These are phyloP conservation scores for Circinella umbellata DNA, from an alignment of 371 early-diverging fungal species.

Conservation along the genomic window DNA sequence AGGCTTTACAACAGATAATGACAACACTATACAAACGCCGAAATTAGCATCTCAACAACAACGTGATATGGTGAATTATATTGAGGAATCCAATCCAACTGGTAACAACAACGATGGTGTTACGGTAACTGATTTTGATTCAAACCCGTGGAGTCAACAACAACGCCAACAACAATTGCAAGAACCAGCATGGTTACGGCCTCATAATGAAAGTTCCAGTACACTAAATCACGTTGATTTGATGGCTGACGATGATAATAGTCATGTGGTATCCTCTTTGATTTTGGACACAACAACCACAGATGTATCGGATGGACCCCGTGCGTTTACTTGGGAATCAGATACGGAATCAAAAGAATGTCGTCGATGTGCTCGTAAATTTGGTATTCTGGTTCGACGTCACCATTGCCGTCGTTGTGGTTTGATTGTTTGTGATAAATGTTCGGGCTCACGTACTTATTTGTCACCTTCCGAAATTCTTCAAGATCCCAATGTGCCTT, in stretches of 20 bases:
- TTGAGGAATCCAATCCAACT: slow-evolving; percentile 2
- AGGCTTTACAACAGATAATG: slow-evolving; percentile 27
- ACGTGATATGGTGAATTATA: slow-evolving; percentile 11
- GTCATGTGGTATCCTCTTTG: not conserved
- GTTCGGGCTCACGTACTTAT: slow-evolving; percentile 63
- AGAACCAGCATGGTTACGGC: slow-evolving; percentile 6
- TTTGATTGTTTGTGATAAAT: slow-evolving; percentile 76
- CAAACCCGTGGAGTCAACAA: slow-evolving; percentile 47
- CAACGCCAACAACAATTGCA: not conserved
- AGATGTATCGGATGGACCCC: slow-evolving; percentile 15
- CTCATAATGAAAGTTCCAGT: slow-evolving; percentile 17
- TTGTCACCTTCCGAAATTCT: slow-evolving; percentile 56
- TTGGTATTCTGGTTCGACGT: slow-evolving; percentile 69
- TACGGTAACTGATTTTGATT: slow-evolving; percentile 30
- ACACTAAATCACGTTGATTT: slow-evolving; percentile 39
- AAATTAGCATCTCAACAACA: not conserved
- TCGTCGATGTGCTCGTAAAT: slow-evolving; percentile 66
- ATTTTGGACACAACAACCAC: not conserved
- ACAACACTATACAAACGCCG: not conserved
- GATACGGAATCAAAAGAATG: slow-evolving; percentile 72
- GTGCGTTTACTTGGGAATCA: slow-evolving; percentile 69
- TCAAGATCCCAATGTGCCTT: slow-evolving; percentile 49
- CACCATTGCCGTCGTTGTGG: slow-evolving; percentile 94
- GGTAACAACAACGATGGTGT: not conserved
- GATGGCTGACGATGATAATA: slow-evolving; percentile 28